These are phyloP conservation scores for Monsonia emarginata DNA, from an alignment of 441 rosid species.

Conservation along the genomic window DNA sequence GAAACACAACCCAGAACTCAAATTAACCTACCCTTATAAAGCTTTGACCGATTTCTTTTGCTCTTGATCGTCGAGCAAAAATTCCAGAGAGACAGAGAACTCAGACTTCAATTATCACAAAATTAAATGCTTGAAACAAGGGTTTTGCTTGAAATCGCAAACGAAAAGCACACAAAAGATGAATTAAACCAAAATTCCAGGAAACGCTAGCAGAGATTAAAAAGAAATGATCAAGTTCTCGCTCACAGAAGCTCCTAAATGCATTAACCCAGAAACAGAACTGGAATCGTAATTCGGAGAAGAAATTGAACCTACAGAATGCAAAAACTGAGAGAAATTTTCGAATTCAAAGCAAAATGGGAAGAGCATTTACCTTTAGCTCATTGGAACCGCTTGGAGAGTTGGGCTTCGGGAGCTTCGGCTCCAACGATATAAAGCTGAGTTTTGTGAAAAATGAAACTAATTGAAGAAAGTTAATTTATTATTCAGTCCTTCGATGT, in stretches of 20 bases:
- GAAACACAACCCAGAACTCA: neutral
- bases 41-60: neutral
- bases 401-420: constrained; percentile 1
- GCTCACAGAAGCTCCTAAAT: neutral
- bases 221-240: neutral
- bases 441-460: neutral
- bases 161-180: neutral
- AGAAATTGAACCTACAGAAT: neutral
- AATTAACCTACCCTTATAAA: neutral
- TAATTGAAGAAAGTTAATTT: neutral
- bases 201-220: neutral
- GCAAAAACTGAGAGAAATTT: neutral
- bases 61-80: neutral
- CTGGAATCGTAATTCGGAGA: neutral
- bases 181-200: neutral
- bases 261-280: neutral
- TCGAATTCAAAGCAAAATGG: neutral
- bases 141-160: neutral
- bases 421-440: neutral
- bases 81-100: neutral
- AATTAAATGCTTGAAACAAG: neutral
- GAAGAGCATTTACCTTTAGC: constrained; percentile 4
- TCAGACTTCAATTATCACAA: neutral
- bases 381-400: neutral
- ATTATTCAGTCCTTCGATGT: neutral